Conservation (phyloP, 371 early-diverging fungal species). For the Rhizomucor miehei region DNA sequence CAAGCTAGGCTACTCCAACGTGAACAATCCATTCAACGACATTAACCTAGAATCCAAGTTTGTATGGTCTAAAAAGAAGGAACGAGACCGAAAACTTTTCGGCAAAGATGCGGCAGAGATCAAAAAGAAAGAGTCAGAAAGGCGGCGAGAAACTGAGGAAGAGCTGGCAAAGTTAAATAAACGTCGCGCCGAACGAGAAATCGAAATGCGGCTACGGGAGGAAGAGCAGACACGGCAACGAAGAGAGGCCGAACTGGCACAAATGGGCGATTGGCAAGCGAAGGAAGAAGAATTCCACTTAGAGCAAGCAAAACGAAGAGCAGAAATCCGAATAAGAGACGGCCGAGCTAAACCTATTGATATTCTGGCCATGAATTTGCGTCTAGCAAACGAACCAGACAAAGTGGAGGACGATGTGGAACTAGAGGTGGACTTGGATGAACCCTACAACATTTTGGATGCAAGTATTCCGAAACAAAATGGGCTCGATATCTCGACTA, state of each 20-base stretch:
- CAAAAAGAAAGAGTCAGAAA: constrained; percentile 53
- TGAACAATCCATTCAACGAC: constrained; percentile 84
- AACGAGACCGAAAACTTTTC: constrained; percentile 65
- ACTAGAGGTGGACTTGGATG: constrained; percentile 80
- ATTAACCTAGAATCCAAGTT: constrained; percentile 81
- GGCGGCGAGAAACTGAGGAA: constrained; percentile 67
- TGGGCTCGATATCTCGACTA: background rate
- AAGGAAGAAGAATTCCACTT: constrained; percentile 91
- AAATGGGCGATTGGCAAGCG: constrained; percentile 94
- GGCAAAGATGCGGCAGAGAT: constrained; percentile 64
- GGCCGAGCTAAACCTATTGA: constrained; percentile 92
- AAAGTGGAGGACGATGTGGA: constrained; percentile 71
- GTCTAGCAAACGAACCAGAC: constrained; percentile 69
- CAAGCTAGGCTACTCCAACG: constrained; percentile 60
- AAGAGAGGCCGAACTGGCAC: constrained; percentile 80
- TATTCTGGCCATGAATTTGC: constrained; percentile 86
- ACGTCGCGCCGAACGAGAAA: constrained; percentile 78
- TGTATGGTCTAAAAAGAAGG: constrained; percentile 71
- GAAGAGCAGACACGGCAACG: constrained; percentile 74
- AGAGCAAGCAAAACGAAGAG: constrained; percentile 85
- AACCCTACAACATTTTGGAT: constrained; percentile 85
- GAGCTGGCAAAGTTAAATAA: constrained; percentile 83
- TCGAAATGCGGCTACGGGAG: constrained; percentile 78
- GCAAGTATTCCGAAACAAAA: constrained; percentile 24
- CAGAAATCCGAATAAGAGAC: constrained; percentile 86